Percentiles rank a stretch among this genome's conserved stretches.
Conservation (phyloP, 1,284 basidiomycete genomes). For the Marasmius oreades region DNA sequence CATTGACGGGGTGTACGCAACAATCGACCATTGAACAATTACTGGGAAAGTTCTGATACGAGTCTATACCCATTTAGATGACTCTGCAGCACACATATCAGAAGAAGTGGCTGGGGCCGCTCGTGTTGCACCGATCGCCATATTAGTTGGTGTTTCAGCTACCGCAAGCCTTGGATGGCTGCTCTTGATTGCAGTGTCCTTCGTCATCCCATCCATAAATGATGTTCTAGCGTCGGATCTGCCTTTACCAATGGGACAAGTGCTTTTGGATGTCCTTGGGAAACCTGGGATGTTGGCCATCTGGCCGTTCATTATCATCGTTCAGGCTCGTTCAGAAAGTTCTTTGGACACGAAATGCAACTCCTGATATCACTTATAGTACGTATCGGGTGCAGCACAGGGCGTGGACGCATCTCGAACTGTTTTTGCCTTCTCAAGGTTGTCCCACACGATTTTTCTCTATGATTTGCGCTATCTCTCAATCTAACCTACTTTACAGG, state of each 20-base stretch:
- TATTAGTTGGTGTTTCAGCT: conserved; percentile 60
- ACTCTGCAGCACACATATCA: conserved; percentile 75
- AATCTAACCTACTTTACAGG: conserved; percentile 22
- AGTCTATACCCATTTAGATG: conserved; percentile 39
- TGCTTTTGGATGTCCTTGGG: conserved; percentile 63
- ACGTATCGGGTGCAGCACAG: conserved; percentile 72
- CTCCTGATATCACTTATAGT: conserved; percentile 33
- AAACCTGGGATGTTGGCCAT: conserved; percentile 68
- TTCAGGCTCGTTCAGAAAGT: conserved; percentile 43
- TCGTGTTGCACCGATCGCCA: conserved; percentile 71
- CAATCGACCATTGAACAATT: not conserved
- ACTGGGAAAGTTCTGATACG: not conserved
- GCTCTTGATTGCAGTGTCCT: conserved; percentile 60
- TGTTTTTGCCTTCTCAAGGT: conserved; percentile 63
- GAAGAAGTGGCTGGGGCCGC: conserved; percentile 71
- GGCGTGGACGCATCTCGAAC: conserved; percentile 72
- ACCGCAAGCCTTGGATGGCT: conserved; percentile 65
- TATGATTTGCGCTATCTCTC: not conserved
- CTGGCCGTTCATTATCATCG: conserved; percentile 68
- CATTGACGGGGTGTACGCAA: conserved; percentile 60
- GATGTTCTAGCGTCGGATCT: conserved; percentile 47
- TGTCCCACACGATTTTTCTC: not conserved
- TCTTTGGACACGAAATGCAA: not conserved
- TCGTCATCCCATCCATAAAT: conserved; percentile 53
- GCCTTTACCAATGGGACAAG: conserved; percentile 68